A percentile compares a stretch with the other conserved stretches of the same genome.
These are phyloP conservation scores for Debaryomycetaceae sp. DNA, from an alignment of 1,139 yeast genomes.

Conservation along the genomic window DNA sequence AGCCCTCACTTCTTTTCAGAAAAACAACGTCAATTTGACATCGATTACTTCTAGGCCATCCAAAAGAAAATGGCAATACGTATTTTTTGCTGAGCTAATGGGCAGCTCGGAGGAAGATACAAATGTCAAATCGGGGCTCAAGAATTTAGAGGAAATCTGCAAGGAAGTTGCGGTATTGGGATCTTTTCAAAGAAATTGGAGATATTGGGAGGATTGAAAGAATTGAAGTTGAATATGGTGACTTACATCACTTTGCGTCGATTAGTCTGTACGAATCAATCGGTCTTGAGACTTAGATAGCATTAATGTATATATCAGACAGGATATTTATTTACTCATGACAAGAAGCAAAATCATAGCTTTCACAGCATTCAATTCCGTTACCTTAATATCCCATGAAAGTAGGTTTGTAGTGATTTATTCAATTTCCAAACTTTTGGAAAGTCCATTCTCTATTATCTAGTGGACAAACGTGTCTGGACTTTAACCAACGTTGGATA, in stretches of 20 bases:
- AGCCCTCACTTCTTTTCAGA: slow-evolving; percentile 58
- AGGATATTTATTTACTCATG: not conserved
- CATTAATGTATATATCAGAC: not conserved
- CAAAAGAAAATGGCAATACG: slow-evolving; percentile 69
- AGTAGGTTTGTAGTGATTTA: not conserved
- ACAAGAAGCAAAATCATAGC: not conserved
- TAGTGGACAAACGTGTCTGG: slow-evolving; percentile 96
- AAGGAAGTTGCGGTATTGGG: slow-evolving; percentile 37
- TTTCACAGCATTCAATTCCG: not conserved
- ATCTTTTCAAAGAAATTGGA: slow-evolving; percentile 29
- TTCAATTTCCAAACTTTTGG: slow-evolving; percentile 65
- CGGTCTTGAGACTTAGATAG: not conserved
- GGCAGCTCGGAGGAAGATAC: slow-evolving; percentile 20
- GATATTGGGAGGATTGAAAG: slow-evolving; percentile 12
- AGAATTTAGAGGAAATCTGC: slow-evolving; percentile 20
- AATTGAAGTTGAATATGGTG: not conserved
- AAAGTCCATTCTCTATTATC: slow-evolving; percentile 93
- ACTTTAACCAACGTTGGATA: slow-evolving; percentile 91
- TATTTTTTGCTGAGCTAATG: slow-evolving; percentile 70
- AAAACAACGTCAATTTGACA: slow-evolving; percentile 59
- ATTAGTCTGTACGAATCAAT: not conserved
- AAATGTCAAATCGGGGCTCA: slow-evolving; percentile 16
- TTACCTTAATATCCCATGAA: not conserved
- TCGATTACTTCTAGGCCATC: slow-evolving; percentile 76
- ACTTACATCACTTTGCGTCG: not conserved